Evolutionary conservation across 495 filamentous ascomycete genomes (phyloP).

Genomic region (Ascodesmis nigricans): DNA sequence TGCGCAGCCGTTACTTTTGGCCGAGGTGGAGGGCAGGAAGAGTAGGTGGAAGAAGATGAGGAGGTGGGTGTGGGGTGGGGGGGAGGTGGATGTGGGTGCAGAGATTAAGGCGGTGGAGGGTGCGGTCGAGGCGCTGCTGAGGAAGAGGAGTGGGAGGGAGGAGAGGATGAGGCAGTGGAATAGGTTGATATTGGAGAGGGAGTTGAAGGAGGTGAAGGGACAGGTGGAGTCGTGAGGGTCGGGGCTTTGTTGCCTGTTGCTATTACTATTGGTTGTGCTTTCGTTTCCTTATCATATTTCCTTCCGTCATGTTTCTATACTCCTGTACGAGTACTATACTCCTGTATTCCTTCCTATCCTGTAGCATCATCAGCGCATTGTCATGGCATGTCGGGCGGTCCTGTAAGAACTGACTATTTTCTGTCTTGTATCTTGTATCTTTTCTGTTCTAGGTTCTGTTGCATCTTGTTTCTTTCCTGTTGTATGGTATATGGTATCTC

Average conservation of each 20-base stretch:
- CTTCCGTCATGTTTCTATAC: no score
- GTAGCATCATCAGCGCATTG: no score
- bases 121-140: slow-evolving; percentile 2
- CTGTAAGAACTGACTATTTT: no score
- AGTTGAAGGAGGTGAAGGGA: not conserved
- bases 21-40: slow-evolving; percentile 5
- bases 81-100: slow-evolving; percentile 6
- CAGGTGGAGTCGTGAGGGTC: not conserved
- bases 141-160: slow-evolving; percentile 2
- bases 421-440: no score
- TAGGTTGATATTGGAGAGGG: slow-evolving; percentile 3
- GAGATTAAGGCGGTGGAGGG: slow-evolving; percentile 1
- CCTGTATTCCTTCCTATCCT: no score
- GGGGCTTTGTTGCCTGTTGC: not conserved
- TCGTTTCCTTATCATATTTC: no score
- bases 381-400: no score
- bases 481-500: no score
- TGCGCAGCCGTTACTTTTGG: slow-evolving; percentile 17
- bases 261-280: no score
- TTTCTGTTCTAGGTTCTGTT: no score
- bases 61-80: slow-evolving; percentile 5
- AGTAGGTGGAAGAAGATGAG: slow-evolving; percentile 1
- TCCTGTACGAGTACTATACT: no score
- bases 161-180: slow-evolving; percentile 4
- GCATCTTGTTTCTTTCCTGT: no score